Base-by-base conservation (phyloP, 1,139 yeast species). In the Eremothecium sinecaudum region DNA sequence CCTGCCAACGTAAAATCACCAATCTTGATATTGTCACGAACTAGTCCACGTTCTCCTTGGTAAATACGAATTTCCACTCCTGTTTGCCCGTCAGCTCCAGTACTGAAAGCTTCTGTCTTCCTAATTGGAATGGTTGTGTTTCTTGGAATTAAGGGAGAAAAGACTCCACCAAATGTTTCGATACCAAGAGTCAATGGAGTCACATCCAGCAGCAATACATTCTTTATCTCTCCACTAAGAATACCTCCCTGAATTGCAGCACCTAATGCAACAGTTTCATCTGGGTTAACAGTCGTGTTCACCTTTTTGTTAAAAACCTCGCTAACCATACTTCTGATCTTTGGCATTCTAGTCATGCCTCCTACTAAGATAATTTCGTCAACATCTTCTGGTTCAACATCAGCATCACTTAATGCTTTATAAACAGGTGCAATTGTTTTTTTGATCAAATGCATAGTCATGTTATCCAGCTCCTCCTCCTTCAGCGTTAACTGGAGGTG, bases 341-440 rank as follows among this genome's bases (percentile, higher is more conserved):
- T 74, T 18, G 92, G 92, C 92, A 80, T 80, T 52, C 90, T 62
- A 1, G 92, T 79, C 92, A 80, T 80, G 26, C 92, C 92, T 19
- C 92, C 92, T 18, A 80, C 92, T 31, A 80, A 56, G 28, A 80
- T 69, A 10, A 80, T 71, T 47, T 79, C 84, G 54, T 79, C 83
- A 24, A 80, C 67, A 39, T 79, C 86, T 17, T 64, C 63, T 4
- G 69, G 61, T 28, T 67, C 71, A 41, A 80, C 58, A 24, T 75
- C 81, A 0, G 90, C 83, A 58, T 80, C 92, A 41, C 72, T 67
- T 25, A 80, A 56, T 26, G 87, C 83, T 48, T 68, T 72, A 44
- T 71, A 73, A 5, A 79, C 78, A 0, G 86, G 84, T 11, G 64
- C 72, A 2, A 78, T 64, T 0, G 90, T 79, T 42, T 67, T 66